Evolutionary conservation across 495 filamentous ascomycete genomes (phyloP).

Genomic region (Podospora pseudoanserina): DNA sequence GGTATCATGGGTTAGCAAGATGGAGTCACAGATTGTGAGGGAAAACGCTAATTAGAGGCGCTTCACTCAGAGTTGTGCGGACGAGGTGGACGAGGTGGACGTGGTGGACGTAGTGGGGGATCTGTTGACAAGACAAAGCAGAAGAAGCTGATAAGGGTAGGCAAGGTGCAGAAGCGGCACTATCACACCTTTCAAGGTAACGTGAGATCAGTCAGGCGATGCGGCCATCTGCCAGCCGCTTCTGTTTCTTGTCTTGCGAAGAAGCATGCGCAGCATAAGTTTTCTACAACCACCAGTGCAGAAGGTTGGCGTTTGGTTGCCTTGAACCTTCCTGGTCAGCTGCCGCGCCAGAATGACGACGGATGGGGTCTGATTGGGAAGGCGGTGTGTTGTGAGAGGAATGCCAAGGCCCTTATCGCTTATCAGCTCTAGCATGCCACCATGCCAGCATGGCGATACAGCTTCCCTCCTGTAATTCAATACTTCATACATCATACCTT

Average conservation of each 20-base stretch:
- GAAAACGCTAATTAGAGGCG: background rate
- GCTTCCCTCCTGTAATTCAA: background rate
- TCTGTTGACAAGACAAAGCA: background rate
- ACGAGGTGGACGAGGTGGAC: background rate
- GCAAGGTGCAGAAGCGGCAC: background rate
- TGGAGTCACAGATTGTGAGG: background rate
- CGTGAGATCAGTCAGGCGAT: constrained; percentile 14
- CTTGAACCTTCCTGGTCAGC: background rate
- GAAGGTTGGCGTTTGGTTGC: constrained; percentile 4
- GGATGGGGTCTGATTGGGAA: constrained; percentile 18
- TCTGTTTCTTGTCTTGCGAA: background rate
- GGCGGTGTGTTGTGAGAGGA: constrained; percentile 17
- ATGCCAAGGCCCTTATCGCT: constrained; percentile 13
- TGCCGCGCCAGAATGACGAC: constrained; percentile 23
- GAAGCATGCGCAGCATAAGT: constrained; percentile 2
- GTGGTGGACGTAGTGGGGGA: background rate
- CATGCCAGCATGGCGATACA: constrained; percentile 6
- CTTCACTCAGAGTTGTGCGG: no score
- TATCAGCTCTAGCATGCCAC: background rate
- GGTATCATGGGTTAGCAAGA: constrained; percentile 6
- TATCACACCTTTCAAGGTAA: background rate
- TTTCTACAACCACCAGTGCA: background rate
- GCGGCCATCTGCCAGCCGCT: constrained; percentile 8
- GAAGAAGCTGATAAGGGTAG: background rate
- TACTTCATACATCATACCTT: no score